A percentile compares a stretch with the other conserved stretches of the same genome.
Conservation (phyloP, 2,329 filamentous ascomycete species). For the Aspergillus ochraceoroseus region DNA sequence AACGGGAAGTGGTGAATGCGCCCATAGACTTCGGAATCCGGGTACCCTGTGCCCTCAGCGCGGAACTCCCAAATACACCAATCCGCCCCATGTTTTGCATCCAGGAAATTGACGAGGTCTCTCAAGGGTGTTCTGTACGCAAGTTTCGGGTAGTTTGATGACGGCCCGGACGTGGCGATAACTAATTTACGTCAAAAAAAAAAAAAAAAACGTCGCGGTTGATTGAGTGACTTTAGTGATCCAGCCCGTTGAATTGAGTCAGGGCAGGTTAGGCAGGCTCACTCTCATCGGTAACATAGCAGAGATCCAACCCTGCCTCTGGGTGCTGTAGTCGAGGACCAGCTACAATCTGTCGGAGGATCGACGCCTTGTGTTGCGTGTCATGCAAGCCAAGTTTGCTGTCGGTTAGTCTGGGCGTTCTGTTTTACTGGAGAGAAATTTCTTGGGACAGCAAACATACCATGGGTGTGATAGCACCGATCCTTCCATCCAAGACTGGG, state of each 20-base stretch:
- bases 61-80: conserved; percentile 99
- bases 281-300: conserved; percentile 83
- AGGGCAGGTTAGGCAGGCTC: conserved; percentile 17
- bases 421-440: no score
- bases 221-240: no score
- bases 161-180: conserved; percentile 76
- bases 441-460: no score
- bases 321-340: conserved; percentile 77
- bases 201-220: not conserved
- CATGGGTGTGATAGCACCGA: conserved; percentile 11
- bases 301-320: conserved; percentile 86
- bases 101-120: conserved; percentile 79
- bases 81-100: conserved; percentile 71
- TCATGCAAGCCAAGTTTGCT: conserved; percentile 16
- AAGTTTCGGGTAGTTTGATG: conserved; percentile 79
- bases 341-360: conserved; percentile 87
- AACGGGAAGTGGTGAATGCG: conserved; percentile 89
- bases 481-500: conserved; percentile 1
- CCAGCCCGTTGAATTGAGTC: no score
- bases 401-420: conserved; percentile 19
- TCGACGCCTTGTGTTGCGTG: conserved; percentile 55
- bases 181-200: conserved; percentile 38
- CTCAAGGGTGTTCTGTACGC: conserved; percentile 93
- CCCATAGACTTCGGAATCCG: conserved; percentile 79
- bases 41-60: conserved; percentile 92